phyloP scores from a whole-genome alignment of 2,329 filamentous ascomycete genomes.

The Ampelomyces quisqualis region DNA sequence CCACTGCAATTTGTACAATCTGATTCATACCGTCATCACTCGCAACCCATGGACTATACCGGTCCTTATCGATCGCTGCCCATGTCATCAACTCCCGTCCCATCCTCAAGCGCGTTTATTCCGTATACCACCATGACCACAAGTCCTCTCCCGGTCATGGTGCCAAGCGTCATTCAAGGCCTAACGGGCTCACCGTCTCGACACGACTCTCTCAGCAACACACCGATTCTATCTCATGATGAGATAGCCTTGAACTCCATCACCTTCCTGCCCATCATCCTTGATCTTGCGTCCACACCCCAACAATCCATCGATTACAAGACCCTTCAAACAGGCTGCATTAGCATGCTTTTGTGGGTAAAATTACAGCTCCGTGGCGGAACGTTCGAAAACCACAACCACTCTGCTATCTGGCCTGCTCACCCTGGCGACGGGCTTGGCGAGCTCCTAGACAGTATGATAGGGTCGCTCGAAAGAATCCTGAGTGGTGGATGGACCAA shows the following conservation, averaged over 20 bases:
- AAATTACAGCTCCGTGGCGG: constrained; percentile 32
- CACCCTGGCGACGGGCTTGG: constrained; percentile 26
- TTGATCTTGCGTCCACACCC: constrained; percentile 15
- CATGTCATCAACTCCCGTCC: constrained; percentile 5
- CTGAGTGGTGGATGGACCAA: constrained; percentile 32
- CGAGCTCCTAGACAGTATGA: constrained; percentile 33
- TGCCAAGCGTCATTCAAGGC: constrained; percentile 13
- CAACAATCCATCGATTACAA: constrained; percentile 23
- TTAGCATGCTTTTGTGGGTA: constrained; percentile 35
- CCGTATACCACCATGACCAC: constrained; percentile 9
- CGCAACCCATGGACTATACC: constrained; percentile 8
- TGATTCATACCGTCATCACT: constrained; percentile 16
- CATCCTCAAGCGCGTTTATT: constrained; percentile 1
- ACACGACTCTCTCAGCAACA: constrained; percentile 9
- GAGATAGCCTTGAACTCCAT: constrained; percentile 26
- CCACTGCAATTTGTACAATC: constrained; percentile 7
- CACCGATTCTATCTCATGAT: constrained; percentile 13
- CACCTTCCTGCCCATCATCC: constrained; percentile 28
- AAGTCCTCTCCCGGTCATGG: constrained; percentile 1
- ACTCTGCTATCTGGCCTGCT: constrained; percentile 9
- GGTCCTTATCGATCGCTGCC: constrained; percentile 8
- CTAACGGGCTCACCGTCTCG: constrained; percentile 19
- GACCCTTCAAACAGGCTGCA: constrained; percentile 33
- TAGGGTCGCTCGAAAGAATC: constrained; percentile 33
- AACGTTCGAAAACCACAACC: constrained; percentile 16